Evolutionary conservation across 345 rosid genomes (phyloP).

Genomic region (Brassica carinata): DNA sequence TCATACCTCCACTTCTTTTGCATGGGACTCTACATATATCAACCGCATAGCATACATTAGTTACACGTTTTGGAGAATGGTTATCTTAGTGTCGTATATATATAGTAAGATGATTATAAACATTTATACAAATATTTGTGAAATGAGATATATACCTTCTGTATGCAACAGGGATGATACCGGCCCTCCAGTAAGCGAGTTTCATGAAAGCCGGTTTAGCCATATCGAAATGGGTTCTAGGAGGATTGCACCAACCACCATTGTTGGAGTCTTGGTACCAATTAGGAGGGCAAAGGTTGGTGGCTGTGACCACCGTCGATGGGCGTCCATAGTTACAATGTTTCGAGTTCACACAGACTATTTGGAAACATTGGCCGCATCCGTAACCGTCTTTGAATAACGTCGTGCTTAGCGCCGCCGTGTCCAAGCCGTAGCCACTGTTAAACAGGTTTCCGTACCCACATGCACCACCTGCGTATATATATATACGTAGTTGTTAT

Average conservation of each 20-base stretch:
- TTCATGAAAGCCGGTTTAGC: constrained; percentile 59
- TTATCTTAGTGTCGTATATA: neutral
- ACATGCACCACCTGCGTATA: constrained; percentile 81
- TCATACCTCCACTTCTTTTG: constrained; percentile 71
- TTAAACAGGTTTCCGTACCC: constrained; percentile 73
- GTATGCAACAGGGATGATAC: constrained; percentile 63
- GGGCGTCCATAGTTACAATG: constrained; percentile 61
- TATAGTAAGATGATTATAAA: neutral
- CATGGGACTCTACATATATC: constrained; percentile 62
- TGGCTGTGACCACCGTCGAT: constrained; percentile 64
- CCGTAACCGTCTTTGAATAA: constrained; percentile 78
- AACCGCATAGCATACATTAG: constrained; percentile 1
- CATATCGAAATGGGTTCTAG: constrained; percentile 71
- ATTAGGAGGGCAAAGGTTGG: constrained; percentile 82
- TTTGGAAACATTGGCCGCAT: constrained; percentile 82
- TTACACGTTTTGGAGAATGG: neutral
- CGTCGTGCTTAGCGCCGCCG: constrained; percentile 78
- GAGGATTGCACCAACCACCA: constrained; percentile 84
- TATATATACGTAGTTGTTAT: neutral
- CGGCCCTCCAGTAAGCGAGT: constrained; percentile 59
- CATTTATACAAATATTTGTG: neutral
- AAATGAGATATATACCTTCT: constrained; percentile 49
- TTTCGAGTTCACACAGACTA: constrained; percentile 55
- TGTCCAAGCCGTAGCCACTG: constrained; percentile 72
- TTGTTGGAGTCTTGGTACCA: constrained; percentile 48